Evolutionary conservation across 495 filamentous ascomycete genomes (phyloP), one percentile per base, ranked within the genome.

Genomic region (Aspergillus bertholletiae): DNA sequence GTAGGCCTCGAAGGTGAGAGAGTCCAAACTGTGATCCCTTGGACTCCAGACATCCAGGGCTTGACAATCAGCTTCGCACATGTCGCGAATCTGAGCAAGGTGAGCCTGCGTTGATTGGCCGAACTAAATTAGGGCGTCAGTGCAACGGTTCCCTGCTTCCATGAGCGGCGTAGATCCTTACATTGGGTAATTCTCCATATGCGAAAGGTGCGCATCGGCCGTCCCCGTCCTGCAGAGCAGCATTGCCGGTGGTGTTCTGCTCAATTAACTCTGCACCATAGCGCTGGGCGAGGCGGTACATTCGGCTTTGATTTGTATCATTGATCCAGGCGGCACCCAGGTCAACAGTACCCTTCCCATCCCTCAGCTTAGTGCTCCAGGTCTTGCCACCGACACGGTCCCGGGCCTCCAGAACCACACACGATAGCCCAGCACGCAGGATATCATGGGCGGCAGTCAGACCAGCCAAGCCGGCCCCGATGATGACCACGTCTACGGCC

Each of bases 321-420:
- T 82, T 83, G 48, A 81, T 74, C 79, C 78, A 82, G 4, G 75
- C 75, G 1, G 74, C 79, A 3, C 78, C 80, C 20, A 81, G 52
- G 35, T 81, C 79, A 20, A 70, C 65, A 7, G 30, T 11, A 5
- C 27, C 27, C 5, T 28, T 9, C 27, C 9, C 27, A 5, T 28
- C 5, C 27, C 5, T 5, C 9, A 28, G 7, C 13, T 3, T 12
- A 11, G 9, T 11, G 13, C 5, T 67, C 59, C 66, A 74, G 0
- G 70, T 77, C 51, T 78, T 79, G 1, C 81, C 81, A 5, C 81
- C 81, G 2, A 83, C 78, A 6, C 75, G 69, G 54, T 79, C 68
- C 0, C 72, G 59, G 13, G 75, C 78, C 54, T 84, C 81, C 7
- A 83, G 67, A 12, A 83, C 60, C 3, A 72, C 45, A 23, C 61